phyloP scores from a whole-genome alignment of 345 rosid genomes.

The Syzygium aromaticum region DNA sequence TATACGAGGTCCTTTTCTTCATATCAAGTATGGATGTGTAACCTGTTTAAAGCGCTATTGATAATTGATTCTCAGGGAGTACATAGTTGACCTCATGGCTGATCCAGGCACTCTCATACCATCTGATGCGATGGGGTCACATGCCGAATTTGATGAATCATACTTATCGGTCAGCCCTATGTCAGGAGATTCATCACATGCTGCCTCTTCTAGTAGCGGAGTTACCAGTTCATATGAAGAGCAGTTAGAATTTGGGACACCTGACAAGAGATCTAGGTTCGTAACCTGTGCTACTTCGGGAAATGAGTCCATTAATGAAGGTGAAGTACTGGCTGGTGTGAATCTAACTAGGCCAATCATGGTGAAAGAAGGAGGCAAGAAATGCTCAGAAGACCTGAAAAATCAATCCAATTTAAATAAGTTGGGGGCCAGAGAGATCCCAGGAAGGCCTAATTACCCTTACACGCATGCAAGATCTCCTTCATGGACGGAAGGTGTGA shows the following conservation, averaged over 20 bases:
- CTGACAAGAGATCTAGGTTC: constrained; percentile 36
- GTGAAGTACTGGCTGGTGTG: constrained; percentile 15
- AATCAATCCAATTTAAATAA: constrained; percentile 20
- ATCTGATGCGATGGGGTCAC: constrained; percentile 67
- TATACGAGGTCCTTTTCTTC: neutral
- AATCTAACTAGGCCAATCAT: constrained; percentile 2
- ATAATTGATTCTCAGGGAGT: constrained; percentile 70
- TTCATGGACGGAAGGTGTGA: constrained; percentile 97
- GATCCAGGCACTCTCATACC: constrained; percentile 97
- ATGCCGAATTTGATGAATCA: constrained; percentile 52
- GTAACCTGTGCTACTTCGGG: constrained; percentile 21
- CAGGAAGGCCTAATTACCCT: constrained; percentile 41
- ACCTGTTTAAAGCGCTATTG: constrained; percentile 7
- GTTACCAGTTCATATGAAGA: constrained; percentile 58
- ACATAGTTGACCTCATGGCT: constrained; percentile 93
- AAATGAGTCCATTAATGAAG: constrained; percentile 33
- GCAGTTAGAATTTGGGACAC: constrained; percentile 43
- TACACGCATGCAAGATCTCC: constrained; percentile 67
- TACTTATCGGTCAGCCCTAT: constrained; percentile 56
- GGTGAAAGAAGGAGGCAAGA: constrained; percentile 30
- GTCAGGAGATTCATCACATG: constrained; percentile 42
- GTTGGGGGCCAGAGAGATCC: constrained; percentile 16
- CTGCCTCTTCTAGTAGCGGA: constrained; percentile 65
- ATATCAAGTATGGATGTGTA: neutral
- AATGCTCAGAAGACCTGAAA: constrained; percentile 16